Evolutionary conservation across 352 stramenopile genomes (phyloP).

Genomic region (Phytophthora ramorum): DNA sequence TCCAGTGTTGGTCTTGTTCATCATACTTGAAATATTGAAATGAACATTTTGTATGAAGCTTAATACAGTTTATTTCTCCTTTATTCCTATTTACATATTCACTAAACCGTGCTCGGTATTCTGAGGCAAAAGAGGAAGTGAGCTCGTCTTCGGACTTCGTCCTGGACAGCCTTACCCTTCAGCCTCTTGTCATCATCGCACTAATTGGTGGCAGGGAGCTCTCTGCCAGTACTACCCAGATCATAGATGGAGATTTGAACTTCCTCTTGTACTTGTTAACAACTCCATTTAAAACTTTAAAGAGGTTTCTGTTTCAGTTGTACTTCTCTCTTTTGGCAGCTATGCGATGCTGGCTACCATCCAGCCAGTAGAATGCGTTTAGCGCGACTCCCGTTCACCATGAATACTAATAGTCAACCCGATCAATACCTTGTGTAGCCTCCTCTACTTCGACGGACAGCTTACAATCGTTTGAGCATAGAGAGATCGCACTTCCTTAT

Average conservation of each 20-base stretch:
- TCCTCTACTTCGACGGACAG: neutral
- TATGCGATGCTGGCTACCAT: neutral
- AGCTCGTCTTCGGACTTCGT: constrained; percentile 8
- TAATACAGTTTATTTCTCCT: neutral
- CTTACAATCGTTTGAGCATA: neutral
- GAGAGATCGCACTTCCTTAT: neutral
- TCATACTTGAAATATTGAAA: constrained; percentile 3
- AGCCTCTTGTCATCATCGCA: constrained; percentile 2
- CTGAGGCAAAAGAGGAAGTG: constrained; percentile 8
- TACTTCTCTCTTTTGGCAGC: too few relatives aligned
- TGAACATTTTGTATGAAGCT: neutral
- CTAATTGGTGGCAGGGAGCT: constrained; percentile 7
- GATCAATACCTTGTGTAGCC: neutral
- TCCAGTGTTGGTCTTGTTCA: neutral
- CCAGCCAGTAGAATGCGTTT: neutral
- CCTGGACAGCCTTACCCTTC: neutral
- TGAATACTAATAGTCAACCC: neutral
- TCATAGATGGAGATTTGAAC: constrained; percentile 14
- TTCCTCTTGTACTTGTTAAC: neutral
- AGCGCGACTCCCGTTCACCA: neutral
- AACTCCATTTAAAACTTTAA: neutral
- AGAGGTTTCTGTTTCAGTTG: neutral
- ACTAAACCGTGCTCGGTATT: neutral
- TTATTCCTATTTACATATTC: constrained; percentile 8
- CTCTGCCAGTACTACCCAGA: constrained; percentile 19